Evolutionary conservation across 169 alveolate genomes (phyloP).

Genomic region (Fabrea salina): DNA sequence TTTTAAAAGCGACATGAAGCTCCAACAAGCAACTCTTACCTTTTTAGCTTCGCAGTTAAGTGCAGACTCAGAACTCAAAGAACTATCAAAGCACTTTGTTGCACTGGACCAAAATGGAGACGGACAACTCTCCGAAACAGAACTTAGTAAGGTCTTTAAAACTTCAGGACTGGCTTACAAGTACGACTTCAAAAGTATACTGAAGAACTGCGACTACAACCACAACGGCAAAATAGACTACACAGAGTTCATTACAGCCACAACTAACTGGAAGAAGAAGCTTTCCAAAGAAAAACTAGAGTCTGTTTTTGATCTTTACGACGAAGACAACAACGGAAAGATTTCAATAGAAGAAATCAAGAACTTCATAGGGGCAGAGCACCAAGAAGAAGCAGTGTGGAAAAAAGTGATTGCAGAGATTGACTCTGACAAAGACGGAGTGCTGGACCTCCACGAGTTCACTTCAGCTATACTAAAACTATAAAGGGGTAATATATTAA

Average conservation of each 20-base stretch:
- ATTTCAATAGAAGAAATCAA: conserved; percentile 44
- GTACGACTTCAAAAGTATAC: conserved; percentile 47
- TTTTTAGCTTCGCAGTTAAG: neutral
- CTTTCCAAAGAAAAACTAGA: conserved; percentile 39
- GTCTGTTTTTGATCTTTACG: conserved; percentile 50
- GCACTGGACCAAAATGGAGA: conserved; percentile 40
- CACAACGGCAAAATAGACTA: conserved; percentile 50
- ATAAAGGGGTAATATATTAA: neutral
- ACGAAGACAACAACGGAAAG: conserved; percentile 55
- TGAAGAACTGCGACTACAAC: conserved; percentile 46
- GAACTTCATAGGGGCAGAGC: conserved; percentile 9
- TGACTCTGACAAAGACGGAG: conserved; percentile 26
- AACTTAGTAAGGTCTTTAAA: conserved; percentile 34
- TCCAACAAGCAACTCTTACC: neutral
- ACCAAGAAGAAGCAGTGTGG: conserved; percentile 6
- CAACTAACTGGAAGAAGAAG: conserved; percentile 35
- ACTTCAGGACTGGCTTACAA: conserved; percentile 15
- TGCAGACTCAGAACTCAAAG: neutral
- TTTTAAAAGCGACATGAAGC: neutral
- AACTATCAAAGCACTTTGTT: neutral
- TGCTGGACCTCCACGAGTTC: conserved; percentile 16
- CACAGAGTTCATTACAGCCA: conserved; percentile 56
- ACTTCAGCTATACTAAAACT: neutral
- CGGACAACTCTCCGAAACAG: conserved; percentile 36
- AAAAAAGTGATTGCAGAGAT: neutral